Evolutionary conservation across 257 asterid species (phyloP).

Genomic region (Lantana camara): DNA sequence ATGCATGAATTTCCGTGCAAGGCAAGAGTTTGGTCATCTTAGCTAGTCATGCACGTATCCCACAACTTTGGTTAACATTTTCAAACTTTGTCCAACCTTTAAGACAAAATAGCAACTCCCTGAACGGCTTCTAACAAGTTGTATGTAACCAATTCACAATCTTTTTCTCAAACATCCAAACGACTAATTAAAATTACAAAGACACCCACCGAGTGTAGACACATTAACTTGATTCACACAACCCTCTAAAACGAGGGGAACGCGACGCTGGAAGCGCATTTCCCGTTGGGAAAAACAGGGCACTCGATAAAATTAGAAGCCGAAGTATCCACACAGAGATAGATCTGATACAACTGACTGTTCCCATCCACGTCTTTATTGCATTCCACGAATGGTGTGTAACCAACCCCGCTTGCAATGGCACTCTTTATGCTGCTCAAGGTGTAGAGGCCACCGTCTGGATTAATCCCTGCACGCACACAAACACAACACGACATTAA

Average conservation of each 20-base stretch:
- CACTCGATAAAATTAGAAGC: conserved; percentile 55
- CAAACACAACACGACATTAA: background rate
- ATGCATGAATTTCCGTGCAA: conserved; percentile 17
- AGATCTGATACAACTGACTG: conserved; percentile 62
- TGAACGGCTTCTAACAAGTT: conserved; percentile 22
- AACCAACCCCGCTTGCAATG: conserved; percentile 42
- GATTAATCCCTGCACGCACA: conserved; percentile 43
- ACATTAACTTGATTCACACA: background rate
- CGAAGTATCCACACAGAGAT: conserved; percentile 50
- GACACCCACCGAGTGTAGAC: no score
- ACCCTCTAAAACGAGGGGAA: conserved; percentile 66
- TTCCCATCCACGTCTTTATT: conserved; percentile 55
- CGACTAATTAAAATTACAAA: background rate
- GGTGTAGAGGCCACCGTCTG: conserved; percentile 55
- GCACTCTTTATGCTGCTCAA: conserved; percentile 48
- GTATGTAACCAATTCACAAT: no score
- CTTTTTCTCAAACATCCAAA: background rate
- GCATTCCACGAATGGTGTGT: conserved; percentile 59
- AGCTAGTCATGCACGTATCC: background rate
- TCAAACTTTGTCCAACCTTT: background rate
- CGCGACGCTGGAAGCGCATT: conserved; percentile 45
- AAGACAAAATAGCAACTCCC: conserved; percentile 26
- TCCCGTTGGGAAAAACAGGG: conserved; percentile 58
- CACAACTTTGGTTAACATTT: background rate
- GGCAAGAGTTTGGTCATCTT: conserved; percentile 10